Conservation (phyloP, 345 rosid species). For the Garcia nutans region DNA sequence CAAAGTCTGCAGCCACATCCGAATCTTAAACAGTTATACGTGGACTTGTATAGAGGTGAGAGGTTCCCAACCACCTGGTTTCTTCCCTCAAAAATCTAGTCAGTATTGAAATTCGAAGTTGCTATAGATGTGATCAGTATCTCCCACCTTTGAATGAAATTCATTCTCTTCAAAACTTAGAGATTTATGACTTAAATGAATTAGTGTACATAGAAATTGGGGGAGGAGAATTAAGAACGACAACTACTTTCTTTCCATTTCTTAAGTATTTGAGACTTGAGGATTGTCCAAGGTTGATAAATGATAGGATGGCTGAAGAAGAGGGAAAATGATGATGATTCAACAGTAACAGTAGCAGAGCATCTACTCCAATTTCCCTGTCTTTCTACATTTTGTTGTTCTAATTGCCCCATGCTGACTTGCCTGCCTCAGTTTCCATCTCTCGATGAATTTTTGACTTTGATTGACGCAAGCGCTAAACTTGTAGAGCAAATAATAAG, state of each 20-base stretch:
- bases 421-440: constrained; percentile 19
- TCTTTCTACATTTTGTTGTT: background rate
- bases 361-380: background rate
- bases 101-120: background rate
- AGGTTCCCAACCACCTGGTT: constrained; percentile 11
- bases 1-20: background rate
- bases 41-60: background rate
- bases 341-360: background rate
- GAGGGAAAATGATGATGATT: background rate
- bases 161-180: background rate
- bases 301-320: constrained; percentile 9
- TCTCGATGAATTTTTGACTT: background rate
- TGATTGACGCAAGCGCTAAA: background rate
- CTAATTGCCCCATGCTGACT: background rate
- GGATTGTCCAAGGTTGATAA: background rate
- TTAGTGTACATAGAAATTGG: background rate
- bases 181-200: accelerated
- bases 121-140: background rate
- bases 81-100: constrained; percentile 6
- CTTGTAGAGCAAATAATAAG: background rate
- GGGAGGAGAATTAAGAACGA: too few relatives aligned
- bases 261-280: accelerated
- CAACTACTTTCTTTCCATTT: constrained; percentile 8
- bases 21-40: background rate
- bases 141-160: constrained; percentile 3